Base-by-base conservation (phyloP, 495 filamentous ascomycete species). In the Letharia columbiana region DNA sequence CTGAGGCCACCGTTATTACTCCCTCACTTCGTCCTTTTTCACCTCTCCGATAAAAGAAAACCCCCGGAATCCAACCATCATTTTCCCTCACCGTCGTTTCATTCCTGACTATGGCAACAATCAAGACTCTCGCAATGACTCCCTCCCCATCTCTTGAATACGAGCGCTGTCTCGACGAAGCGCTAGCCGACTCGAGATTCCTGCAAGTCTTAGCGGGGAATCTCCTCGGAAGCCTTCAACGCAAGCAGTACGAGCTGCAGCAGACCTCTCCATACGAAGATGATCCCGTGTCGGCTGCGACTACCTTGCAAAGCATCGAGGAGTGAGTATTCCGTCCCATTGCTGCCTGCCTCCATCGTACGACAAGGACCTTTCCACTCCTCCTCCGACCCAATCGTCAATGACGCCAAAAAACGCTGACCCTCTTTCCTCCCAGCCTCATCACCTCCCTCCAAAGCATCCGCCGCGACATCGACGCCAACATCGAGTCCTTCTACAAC, bases 401-500 rank as follows among this genome's bases (percentile, higher is more conserved):
- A 35, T 0, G 9, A 35, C 4, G 20, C n/a, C 1, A 1, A n/a
- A n/a, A n/a, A 13, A 47, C 4, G 1, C 15, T 23, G 0, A 15
- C 18, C 13, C 49, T 65, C 6, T 37, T n/a, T 10, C 12, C 20
- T 3, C 23, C 23, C 18, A 65, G 63, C 54, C 63, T 65, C 31
- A 65, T 65, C 52, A 31, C n/a, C 28, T 65, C 63, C 41, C 52
- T 65, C 17, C 52, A 65, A 11, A 60, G 37, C 39, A 65, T 65
- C 8, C 63, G 41, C 20, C 35, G 58, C 15, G 63, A 65, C 20
- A 37, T 65, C 33, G 63, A 59, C 3, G 63, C 54, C 54, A 65
- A 65, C 31, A 59, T 65, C 23, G 63, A 65, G 18, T 58, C 50
- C 33, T 65, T 65, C 63, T 58, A 65, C 41, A 59, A 65, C 1